Conservation (phyloP, 2,329 filamentous ascomycete species). For the Mycosphaerella sp. region DNA sequence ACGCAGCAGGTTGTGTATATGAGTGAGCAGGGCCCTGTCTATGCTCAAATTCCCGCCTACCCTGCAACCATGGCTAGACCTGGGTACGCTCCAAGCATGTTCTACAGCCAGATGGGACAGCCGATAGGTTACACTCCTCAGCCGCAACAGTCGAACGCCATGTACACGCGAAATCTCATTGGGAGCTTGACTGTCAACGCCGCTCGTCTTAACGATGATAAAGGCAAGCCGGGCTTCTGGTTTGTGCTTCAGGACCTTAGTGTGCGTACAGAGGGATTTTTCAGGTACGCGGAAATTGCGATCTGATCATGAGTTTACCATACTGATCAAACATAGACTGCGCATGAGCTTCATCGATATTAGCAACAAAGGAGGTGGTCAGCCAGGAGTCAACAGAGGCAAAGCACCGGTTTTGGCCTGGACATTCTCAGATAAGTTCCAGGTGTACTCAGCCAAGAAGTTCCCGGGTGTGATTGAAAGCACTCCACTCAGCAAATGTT, state of each 20-base stretch:
- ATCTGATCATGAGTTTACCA: not conserved
- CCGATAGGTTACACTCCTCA: slow-evolving; percentile 26
- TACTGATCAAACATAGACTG: slow-evolving; percentile 40
- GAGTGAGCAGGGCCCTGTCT: slow-evolving; percentile 19
- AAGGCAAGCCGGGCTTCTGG: slow-evolving; percentile 84
- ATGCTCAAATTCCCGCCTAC: slow-evolving; percentile 20
- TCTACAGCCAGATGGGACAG: slow-evolving; percentile 19
- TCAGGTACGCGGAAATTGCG: slow-evolving; percentile 56
- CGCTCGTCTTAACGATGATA: slow-evolving; percentile 70
- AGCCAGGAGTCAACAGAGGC: slow-evolving; percentile 59
- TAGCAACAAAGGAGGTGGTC: slow-evolving; percentile 38
- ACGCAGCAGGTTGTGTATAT: slow-evolving; percentile 19
- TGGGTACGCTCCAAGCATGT: slow-evolving; percentile 15
- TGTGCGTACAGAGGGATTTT: slow-evolving; percentile 84
- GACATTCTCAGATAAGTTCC: slow-evolving; percentile 81
- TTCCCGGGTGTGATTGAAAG: slow-evolving; percentile 97
- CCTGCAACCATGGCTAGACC: slow-evolving; percentile 15
- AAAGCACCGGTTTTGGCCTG: slow-evolving; percentile 77
- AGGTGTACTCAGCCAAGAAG: slow-evolving; percentile 94
- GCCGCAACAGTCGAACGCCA: slow-evolving; percentile 55
- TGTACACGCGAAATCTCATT: slow-evolving; percentile 94
- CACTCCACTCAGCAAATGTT: slow-evolving; percentile 83
- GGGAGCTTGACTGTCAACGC: slow-evolving; percentile 86
- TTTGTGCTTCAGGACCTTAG: slow-evolving; percentile 94
- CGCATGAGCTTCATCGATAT: slow-evolving; percentile 82